phyloP scores from a whole-genome alignment of 2,329 filamentous ascomycete species.

The Trichoderma pleuroti region DNA sequence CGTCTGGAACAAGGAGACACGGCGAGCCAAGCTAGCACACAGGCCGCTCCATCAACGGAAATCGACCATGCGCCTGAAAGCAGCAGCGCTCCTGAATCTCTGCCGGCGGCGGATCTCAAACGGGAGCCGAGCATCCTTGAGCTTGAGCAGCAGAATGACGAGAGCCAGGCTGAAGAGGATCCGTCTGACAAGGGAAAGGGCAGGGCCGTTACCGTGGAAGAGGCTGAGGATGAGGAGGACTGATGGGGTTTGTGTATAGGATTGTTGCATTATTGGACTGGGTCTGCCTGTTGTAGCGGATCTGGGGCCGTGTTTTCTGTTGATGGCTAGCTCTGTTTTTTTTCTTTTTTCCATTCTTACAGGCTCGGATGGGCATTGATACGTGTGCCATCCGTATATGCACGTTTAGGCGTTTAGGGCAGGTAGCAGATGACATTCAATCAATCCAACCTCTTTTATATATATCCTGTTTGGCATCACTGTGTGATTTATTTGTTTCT shows the following conservation, averaged over 20 bases:
- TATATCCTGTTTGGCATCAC: neutral
- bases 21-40: constrained; percentile 7
- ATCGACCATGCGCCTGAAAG: neutral
- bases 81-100: constrained; percentile 6
- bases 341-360: neutral
- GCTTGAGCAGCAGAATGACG: constrained; percentile 16
- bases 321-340: neutral
- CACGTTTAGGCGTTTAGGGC: neutral
- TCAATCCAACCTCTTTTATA: neutral
- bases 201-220: constrained; percentile 46
- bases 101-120: constrained; percentile 10
- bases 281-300: neutral
- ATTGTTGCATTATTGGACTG: neutral
- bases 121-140: constrained; percentile 19
- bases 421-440: neutral
- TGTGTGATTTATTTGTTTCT: neutral
- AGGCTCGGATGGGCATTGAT: neutral
- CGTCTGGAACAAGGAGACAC: constrained; percentile 27
- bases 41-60: constrained; percentile 14
- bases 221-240: constrained; percentile 40
- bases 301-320: neutral
- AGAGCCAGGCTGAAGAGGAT: constrained; percentile 18
- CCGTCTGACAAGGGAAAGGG: constrained; percentile 40
- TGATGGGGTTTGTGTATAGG: neutral
- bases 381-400: neutral